These are phyloP conservation scores for Pythium rishiriense DNA, from an alignment of 352 stramenopile genomes.

Conservation along the genomic window DNA sequence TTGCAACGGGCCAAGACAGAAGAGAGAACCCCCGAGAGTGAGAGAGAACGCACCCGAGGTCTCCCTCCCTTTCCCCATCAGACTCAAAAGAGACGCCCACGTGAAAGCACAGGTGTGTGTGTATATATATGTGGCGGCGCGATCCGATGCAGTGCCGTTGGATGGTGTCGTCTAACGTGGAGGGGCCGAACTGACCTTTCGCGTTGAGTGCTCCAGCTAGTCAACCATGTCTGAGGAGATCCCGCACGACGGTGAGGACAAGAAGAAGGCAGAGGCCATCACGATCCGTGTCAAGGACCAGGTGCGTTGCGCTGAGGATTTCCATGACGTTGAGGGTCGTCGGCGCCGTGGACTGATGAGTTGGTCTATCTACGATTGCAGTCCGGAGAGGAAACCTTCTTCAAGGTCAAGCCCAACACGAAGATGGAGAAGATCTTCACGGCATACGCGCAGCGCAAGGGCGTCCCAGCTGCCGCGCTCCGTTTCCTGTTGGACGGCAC, in stretches of 20 bases:
- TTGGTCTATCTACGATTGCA: constrained; percentile 23
- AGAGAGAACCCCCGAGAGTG: constrained; percentile 17
- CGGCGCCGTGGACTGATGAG: not conserved
- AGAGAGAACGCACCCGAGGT: not conserved
- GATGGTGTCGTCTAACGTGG: too few relatives aligned
- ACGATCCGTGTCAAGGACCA: constrained; percentile 89
- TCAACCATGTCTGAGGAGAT: constrained; percentile 63
- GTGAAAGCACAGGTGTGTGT: constrained; percentile 5
- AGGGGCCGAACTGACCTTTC: not conserved
- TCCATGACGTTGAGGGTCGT: not conserved
- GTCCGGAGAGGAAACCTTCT: constrained; percentile 96
- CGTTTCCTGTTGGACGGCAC: constrained; percentile 97
- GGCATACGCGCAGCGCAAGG: constrained; percentile 95
- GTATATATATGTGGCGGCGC: too few relatives aligned
- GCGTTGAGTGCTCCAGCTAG: not conserved
- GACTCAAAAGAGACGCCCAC: constrained; percentile 11
- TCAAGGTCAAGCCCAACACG: constrained; percentile 99
- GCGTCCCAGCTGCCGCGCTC: constrained; percentile 86
- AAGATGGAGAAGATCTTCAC: constrained; percentile 99
- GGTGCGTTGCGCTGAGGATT: constrained; percentile 28
- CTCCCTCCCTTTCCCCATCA: not conserved
- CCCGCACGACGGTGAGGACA: constrained; percentile 65
- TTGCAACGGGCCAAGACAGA: constrained; percentile 11
- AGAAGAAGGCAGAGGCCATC: constrained; percentile 88
- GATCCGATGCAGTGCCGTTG: not conserved